phyloP scores from a whole-genome alignment of 31 red algal genomes.

The Asparagopsis taxiformis region DNA sequence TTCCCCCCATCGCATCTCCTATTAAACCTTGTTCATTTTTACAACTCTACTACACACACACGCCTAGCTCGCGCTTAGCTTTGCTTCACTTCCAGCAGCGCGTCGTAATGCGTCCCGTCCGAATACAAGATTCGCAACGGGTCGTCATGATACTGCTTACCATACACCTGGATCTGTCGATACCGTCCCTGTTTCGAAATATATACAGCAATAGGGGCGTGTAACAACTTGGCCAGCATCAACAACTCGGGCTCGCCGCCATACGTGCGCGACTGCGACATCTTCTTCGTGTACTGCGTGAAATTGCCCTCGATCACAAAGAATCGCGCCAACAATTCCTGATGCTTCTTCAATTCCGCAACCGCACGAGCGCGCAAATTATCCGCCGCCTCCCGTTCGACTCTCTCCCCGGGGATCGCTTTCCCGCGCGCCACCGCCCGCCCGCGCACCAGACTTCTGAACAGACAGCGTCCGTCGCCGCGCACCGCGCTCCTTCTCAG shows the following conservation, averaged over 20 bases:
- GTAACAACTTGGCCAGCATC: constrained; percentile 76
- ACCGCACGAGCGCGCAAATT: constrained; percentile 50
- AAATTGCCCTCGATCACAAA: constrained; percentile 87
- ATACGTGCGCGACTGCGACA: constrained; percentile 57
- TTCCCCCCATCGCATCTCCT: too few species aligned
- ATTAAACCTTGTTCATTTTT: too few species aligned
- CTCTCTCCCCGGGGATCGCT: constrained; percentile 37
- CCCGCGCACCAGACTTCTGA: constrained; percentile 67
- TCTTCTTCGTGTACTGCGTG: constrained; percentile 48
- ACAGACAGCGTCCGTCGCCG: constrained; percentile 88
- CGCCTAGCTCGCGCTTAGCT: too few species aligned
- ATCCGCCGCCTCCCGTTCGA: constrained; percentile 70
- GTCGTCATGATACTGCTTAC: constrained; percentile 73
- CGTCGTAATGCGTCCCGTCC: constrained; percentile 86
- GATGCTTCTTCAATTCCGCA: constrained; percentile 55
- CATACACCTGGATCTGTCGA: constrained; percentile 90
- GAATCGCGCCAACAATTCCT: constrained; percentile 65
- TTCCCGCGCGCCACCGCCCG: constrained; percentile 21
- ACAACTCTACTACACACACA: too few species aligned
- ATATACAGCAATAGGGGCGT: constrained; percentile 87
- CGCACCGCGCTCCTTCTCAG: constrained; percentile 51
- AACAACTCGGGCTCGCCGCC: constrained; percentile 90
- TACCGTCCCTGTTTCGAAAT: constrained; percentile 24
- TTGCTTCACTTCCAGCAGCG: too few species aligned
- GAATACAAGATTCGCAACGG: constrained; percentile 75